These are phyloP conservation scores for Yarrowia keelungensis DNA, from an alignment of 805 yeast species.

Conservation along the genomic window DNA sequence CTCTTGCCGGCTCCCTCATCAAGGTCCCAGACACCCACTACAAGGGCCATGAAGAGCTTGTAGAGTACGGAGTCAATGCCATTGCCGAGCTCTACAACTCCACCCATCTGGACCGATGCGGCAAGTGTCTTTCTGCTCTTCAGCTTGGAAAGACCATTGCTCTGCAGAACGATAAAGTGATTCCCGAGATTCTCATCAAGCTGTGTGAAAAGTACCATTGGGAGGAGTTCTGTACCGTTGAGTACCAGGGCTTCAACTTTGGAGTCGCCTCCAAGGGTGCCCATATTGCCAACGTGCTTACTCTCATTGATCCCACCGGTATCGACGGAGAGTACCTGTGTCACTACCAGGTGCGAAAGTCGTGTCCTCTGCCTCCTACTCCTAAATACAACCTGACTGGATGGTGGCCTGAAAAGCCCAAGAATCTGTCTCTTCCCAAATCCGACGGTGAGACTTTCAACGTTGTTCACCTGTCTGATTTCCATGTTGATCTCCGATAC, in stretches of 20 bases:
- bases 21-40: slow-evolving; percentile 13
- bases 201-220: slow-evolving; percentile 34
- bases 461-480: slow-evolving; percentile 72
- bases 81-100: slow-evolving; percentile 30
- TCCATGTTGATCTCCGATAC: slow-evolving; percentile 63
- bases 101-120: slow-evolving; percentile 17
- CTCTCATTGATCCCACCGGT: slow-evolving; percentile 59
- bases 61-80: slow-evolving; percentile 28
- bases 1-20: slow-evolving; percentile 22
- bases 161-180: slow-evolving; percentile 29
- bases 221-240: slow-evolving; percentile 25
- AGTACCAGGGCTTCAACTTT: slow-evolving; percentile 33
- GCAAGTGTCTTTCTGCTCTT: slow-evolving; percentile 23
- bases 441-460: slow-evolving; percentile 56
- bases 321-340: slow-evolving; percentile 64
- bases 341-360: slow-evolving; percentile 52
- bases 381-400: slow-evolving; percentile 30
- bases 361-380: slow-evolving; percentile 26
- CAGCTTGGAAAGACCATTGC: slow-evolving; percentile 27
- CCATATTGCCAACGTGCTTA: slow-evolving; percentile 58
- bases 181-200: slow-evolving; percentile 22
- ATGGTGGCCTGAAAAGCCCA: slow-evolving; percentile 53
- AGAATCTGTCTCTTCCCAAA: slow-evolving; percentile 55
- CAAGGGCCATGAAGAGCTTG: slow-evolving; percentile 18
- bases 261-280: slow-evolving; percentile 28